Evolutionary conservation across 305 asterid species (phyloP), one percentile per base, ranked within the genome.

Genomic region (Solanum chacoense): DNA sequence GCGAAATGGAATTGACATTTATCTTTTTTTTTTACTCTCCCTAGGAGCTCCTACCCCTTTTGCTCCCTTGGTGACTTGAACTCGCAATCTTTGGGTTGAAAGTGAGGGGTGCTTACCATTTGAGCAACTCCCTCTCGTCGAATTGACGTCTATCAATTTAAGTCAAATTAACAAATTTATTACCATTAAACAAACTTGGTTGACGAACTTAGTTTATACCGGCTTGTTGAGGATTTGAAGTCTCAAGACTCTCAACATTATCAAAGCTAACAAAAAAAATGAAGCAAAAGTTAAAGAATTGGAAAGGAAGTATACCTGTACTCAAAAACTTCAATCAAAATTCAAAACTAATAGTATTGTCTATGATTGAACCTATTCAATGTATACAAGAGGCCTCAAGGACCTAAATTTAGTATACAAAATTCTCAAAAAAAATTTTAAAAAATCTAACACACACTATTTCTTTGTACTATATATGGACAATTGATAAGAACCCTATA

Each of bases 331-430:
- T 72, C 20, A 81, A 87, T 63, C 28, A 87, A 84, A 78, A 83
- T 55, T 63, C 28, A 87, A 69, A 78, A 83, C 73, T 22, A 88
- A 88, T 36, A 26, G 32, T 69, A 80, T 63, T 87, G 32, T 16
- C 50, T 83, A 45, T 38, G 90, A 63, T 85, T 63, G 24, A 72
- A 28, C 35, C 75, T 77, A 88, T 81, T 85, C 73, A 71, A 37
- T 28, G 75, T 88, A 87, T 91, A 88, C 77, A 89, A 37, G 1
- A 86, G 88, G 89, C 90, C 55, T 31, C 78, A 28, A 36, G 22
- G 36, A 86, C 87, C 67, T 84, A 73, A 75, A 37, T 86, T 38
- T 87, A 90, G 84, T 87, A 88, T 74, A 74, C 93, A 88, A 91
- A 91, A 90, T 88, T 90, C 86, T 86, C 29, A 59, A 40, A 13